Conservation (phyloP, 345 rosid species). For the Aquilaria malaccensis region DNA sequence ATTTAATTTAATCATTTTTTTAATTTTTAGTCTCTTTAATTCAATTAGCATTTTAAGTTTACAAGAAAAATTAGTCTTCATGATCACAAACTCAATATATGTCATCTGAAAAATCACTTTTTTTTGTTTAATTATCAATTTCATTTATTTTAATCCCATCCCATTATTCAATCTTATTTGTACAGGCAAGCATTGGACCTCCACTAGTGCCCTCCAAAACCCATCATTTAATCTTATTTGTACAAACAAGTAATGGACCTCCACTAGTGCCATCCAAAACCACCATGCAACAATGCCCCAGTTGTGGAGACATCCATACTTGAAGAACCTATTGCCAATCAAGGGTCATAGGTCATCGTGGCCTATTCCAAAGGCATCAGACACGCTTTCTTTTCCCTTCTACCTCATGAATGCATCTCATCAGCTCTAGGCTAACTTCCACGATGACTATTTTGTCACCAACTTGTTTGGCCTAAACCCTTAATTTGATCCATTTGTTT, state of each 20-base stretch:
- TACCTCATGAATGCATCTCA: constrained; percentile 44
- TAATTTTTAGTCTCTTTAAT: too few species aligned
- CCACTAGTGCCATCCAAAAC: constrained; percentile 36
- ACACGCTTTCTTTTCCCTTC: constrained; percentile 75
- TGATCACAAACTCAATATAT: too few species aligned
- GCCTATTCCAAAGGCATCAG: constrained; percentile 52
- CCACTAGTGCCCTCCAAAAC: too few species aligned
- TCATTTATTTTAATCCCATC: too few species aligned
- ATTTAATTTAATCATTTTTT: too few species aligned
- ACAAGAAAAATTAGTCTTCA: too few species aligned
- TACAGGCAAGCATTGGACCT: constrained; percentile 1
- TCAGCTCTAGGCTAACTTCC: constrained; percentile 7
- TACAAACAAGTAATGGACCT: constrained; percentile 27
- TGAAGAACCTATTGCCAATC: too few species aligned
- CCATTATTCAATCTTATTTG: not conserved
- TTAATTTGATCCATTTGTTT: constrained; percentile 25
- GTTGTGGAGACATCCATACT: not conserved
- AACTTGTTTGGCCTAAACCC: constrained; percentile 22
- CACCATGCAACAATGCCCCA: constrained; percentile 9
- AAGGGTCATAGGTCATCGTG: constrained; percentile 3
- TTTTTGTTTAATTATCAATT: too few species aligned
- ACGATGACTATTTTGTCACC: constrained; percentile 20
- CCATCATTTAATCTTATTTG: too few species aligned
- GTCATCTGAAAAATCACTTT: too few species aligned
- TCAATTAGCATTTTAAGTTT: too few species aligned